phyloP scores from a whole-genome alignment of 805 yeast species.

The Hanseniaspora jakobsenii region DNA sequence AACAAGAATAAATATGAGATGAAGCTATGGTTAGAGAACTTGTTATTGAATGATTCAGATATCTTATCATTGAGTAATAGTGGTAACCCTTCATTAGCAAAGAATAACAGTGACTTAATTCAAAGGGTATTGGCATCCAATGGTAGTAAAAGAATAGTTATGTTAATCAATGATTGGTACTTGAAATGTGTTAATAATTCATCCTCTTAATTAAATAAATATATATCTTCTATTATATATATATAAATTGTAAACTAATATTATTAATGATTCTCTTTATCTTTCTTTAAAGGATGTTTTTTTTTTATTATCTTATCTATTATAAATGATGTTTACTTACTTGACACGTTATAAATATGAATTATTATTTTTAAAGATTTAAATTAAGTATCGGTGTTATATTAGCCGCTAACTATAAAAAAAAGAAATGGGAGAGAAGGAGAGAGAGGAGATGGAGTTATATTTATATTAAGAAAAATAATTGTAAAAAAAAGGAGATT shows the following conservation, averaged over 20 bases:
- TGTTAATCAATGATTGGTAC: slow-evolving; percentile 54
- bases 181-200: slow-evolving; percentile 46
- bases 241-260: not conserved
- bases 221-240: not conserved
- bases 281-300: too few relatives aligned
- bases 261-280: not conserved
- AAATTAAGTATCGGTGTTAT: too few relatives aligned
- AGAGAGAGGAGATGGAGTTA: too few relatives aligned
- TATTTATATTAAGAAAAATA: too few relatives aligned
- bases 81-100: slow-evolving; percentile 24
- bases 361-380: too few relatives aligned
- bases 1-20: slow-evolving; percentile 39
- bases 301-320: too few relatives aligned
- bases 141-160: slow-evolving; percentile 52
- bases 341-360: too few relatives aligned
- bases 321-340: too few relatives aligned
- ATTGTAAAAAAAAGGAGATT: too few relatives aligned
- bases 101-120: slow-evolving; percentile 35
- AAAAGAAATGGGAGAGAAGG: too few relatives aligned
- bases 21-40: slow-evolving; percentile 37
- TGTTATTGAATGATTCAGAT: slow-evolving; percentile 28
- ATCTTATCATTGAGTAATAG: slow-evolving; percentile 19
- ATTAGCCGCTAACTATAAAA: too few relatives aligned
- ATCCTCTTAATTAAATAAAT: slow-evolving; percentile 20
- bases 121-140: slow-evolving; percentile 50